Conservation (phyloP, 768 basidiomycete genomes). For the Auricularia cornea region DNA sequence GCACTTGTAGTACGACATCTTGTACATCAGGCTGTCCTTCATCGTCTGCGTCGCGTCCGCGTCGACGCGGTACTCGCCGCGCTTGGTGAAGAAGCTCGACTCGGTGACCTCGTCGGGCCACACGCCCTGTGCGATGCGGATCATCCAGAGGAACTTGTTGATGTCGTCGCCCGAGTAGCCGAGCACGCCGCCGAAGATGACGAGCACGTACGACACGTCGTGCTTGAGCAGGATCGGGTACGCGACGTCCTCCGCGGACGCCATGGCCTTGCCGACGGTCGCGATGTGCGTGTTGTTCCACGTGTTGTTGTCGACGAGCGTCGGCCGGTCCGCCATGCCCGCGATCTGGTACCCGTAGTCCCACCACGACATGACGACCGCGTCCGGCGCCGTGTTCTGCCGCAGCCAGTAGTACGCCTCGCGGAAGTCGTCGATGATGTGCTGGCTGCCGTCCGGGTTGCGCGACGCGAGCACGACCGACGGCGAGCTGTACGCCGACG, state of each 20-base stretch:
- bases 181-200: constrained; percentile 94
- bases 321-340: constrained; percentile 95
- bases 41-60: constrained; percentile 76
- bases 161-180: constrained; percentile 99
- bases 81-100: constrained; percentile 82
- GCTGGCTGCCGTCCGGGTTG: constrained; percentile 74
- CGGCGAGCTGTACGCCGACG: constrained; percentile 92
- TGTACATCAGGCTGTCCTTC: constrained; percentile 98
- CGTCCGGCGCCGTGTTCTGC: constrained; percentile 85
- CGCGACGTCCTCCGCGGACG: constrained; percentile 84
- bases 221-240: constrained; percentile 97
- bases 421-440: constrained; percentile 98
- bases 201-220: constrained; percentile 92
- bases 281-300: constrained; percentile 99
- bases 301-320: constrained; percentile 97
- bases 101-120: constrained; percentile 99
- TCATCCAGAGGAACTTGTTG: constrained; percentile 99
- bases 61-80: constrained; percentile 92
- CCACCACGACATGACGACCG: constrained; percentile 99
- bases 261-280: constrained; percentile 98
- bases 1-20: constrained; percentile 94
- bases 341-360: constrained; percentile 99
- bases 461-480: constrained; percentile 87
- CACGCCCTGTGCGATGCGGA: constrained; percentile 87
- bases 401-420: constrained; percentile 99